Percentiles rank a stretch among this genome's conserved stretches.
Evolutionary conservation across 1,139 yeast species (phyloP).

Genomic region (Geotrichum bryndzae): DNA sequence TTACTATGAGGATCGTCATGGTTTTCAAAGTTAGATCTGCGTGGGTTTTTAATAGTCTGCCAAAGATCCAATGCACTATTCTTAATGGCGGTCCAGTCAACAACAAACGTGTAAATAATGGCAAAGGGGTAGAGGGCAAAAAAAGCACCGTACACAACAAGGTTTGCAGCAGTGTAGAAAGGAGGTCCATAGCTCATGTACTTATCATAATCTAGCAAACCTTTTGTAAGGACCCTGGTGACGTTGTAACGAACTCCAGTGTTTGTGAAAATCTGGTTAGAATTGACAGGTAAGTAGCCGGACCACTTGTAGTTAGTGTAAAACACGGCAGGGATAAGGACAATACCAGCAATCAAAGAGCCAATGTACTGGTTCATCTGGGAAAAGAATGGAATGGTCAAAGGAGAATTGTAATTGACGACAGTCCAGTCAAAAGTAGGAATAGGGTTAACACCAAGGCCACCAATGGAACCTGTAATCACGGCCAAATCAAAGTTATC

Average conservation of each 20-base stretch:
- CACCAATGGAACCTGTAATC: constrained; percentile 47
- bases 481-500: constrained; percentile 47
- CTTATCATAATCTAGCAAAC: constrained; percentile 32
- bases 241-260: constrained; percentile 44
- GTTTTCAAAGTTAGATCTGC: constrained; percentile 32
- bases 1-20: constrained; percentile 20
- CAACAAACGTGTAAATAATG: constrained; percentile 23
- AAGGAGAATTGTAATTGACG: constrained; percentile 36
- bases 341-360: constrained; percentile 38
- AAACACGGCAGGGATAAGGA: constrained; percentile 43
- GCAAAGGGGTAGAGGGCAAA: constrained; percentile 31
- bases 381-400: constrained; percentile 47
- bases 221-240: constrained; percentile 39
- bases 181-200: constrained; percentile 46
- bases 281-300: constrained; percentile 50
- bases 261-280: constrained; percentile 45
- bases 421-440: constrained; percentile 44
- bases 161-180: constrained; percentile 38
- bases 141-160: constrained; percentile 35
- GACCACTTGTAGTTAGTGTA: constrained; percentile 49
- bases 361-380: constrained; percentile 43
- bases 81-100: constrained; percentile 24
- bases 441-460: constrained; percentile 54
- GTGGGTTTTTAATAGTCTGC: constrained; percentile 33
- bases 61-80: constrained; percentile 19